phyloP scores from a whole-genome alignment of 2,329 filamentous ascomycete species.

The Chrysosporium keratinophilum region DNA sequence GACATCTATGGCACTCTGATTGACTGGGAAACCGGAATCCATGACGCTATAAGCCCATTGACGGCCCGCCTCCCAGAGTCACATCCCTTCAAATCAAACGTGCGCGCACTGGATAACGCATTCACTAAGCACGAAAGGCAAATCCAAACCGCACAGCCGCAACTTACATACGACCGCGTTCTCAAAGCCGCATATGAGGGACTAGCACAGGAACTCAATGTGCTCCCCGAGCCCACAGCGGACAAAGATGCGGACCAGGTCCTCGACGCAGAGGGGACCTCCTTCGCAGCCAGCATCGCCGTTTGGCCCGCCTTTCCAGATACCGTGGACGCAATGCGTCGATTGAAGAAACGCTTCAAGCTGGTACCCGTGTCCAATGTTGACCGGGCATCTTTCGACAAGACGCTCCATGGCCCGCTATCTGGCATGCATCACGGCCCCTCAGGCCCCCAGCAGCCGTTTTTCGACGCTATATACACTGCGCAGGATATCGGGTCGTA shows the following conservation, averaged over 20 bases:
- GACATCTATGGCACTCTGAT: conserved; percentile 73
- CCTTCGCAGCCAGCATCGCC: conserved; percentile 42
- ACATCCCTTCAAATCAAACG: conserved; percentile 29
- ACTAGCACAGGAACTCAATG: conserved; percentile 25
- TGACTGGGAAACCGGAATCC: conserved; percentile 63
- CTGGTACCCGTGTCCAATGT: conserved; percentile 50
- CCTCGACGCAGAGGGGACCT: conserved; percentile 29
- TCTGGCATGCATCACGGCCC: conserved; percentile 31
- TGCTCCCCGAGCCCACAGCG: conserved; percentile 12
- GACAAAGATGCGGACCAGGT: conserved; percentile 1
- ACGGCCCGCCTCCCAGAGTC: conserved; percentile 32
- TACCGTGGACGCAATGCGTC: conserved; percentile 43
- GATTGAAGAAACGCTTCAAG: conserved; percentile 41
- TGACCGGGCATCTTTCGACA: conserved; percentile 42
- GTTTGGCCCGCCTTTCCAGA: conserved; percentile 49
- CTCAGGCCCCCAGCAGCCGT: not conserved
- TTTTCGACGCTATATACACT: conserved; percentile 58
- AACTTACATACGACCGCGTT: conserved; percentile 50
- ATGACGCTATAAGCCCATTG: conserved; percentile 40
- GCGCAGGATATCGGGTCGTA: conserved; percentile 62
- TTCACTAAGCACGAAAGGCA: conserved; percentile 40
- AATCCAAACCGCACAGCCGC: conserved; percentile 47
- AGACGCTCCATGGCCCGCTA: conserved; percentile 41
- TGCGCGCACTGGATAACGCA: conserved; percentile 35
- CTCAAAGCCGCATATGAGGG: conserved; percentile 40